phyloP scores from a whole-genome alignment of 495 filamentous ascomycete species.

The Massariosphaeria phaeospora region DNA sequence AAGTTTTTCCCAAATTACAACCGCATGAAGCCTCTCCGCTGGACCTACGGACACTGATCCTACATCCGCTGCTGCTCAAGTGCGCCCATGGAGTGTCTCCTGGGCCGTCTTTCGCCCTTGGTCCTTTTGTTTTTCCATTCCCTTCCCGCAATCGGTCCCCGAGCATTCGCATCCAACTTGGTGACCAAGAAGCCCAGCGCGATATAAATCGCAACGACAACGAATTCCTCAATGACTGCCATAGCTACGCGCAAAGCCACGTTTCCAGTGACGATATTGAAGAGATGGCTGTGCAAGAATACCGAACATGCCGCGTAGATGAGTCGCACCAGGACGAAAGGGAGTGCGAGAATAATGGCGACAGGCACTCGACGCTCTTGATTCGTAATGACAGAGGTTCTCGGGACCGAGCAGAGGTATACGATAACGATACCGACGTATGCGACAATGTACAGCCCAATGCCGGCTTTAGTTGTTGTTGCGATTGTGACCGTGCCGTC shows the following conservation, averaged over 20 bases:
- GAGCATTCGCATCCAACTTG: neutral
- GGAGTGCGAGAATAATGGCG: constrained; percentile 25
- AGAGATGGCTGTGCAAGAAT: constrained; percentile 23
- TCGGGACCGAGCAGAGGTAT: constrained; percentile 8
- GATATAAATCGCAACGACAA: constrained; percentile 28
- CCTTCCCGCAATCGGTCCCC: neutral
- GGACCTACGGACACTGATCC: too few relatives aligned
- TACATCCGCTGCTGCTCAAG: too few relatives aligned
- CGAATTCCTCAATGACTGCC: constrained; percentile 33
- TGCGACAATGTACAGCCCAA: constrained; percentile 28
- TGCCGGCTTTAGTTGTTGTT: constrained; percentile 16
- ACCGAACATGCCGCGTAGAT: constrained; percentile 24
- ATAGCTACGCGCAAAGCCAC: constrained; percentile 21
- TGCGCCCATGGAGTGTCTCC: too few relatives aligned
- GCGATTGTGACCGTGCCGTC: neutral
- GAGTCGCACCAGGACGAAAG: constrained; percentile 23
- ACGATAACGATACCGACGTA: constrained; percentile 11
- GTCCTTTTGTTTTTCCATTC: constrained; percentile 4
- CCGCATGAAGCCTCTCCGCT: too few relatives aligned
- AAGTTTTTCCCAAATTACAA: too few relatives aligned
- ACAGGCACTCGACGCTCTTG: constrained; percentile 22
- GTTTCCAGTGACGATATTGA: constrained; percentile 22
- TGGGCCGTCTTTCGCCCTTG: neutral
- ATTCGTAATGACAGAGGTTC: neutral
- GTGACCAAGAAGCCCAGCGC: constrained; percentile 10